Percentiles rank a stretch among this genome's conserved stretches.
phyloP scores from a whole-genome alignment of 2,329 filamentous ascomycete genomes.

The Fusarium siculi region DNA sequence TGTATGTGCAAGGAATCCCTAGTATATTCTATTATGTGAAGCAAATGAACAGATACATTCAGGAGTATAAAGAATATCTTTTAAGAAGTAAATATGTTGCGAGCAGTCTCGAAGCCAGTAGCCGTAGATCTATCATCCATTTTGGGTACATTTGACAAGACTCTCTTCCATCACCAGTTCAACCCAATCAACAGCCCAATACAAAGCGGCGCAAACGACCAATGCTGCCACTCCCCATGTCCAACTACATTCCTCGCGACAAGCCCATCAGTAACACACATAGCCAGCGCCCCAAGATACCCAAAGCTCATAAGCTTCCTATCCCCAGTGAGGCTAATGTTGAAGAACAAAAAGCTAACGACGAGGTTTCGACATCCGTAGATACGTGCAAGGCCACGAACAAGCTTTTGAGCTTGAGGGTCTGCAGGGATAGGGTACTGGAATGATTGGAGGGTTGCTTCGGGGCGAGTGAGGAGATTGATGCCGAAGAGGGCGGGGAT shows the following conservation, averaged over 20 bases:
- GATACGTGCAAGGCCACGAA: neutral
- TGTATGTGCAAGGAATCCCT: neutral
- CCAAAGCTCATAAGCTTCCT: neutral
- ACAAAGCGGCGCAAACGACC: conserved; percentile 1
- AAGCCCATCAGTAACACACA: conserved; percentile 9
- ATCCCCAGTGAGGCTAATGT: neutral
- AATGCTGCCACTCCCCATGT: conserved; percentile 13
- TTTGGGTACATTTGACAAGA: rapidly evolving
- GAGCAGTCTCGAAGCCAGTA: rapidly evolving
- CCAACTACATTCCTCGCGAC: conserved; percentile 4
- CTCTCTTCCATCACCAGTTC: neutral
- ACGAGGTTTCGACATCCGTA: conserved; percentile 18
- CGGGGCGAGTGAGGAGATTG: conserved; percentile 10
- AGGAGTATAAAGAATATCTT: rapidly evolving
- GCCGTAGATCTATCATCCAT: neutral
- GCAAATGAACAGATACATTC: rapidly evolving
- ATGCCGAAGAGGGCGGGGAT: conserved; percentile 5
- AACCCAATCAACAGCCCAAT: neutral
- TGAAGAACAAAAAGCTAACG: neutral
- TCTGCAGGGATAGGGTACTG: neutral
- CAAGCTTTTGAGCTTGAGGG: neutral
- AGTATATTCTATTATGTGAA: too few relatives aligned
- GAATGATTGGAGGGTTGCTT: neutral
- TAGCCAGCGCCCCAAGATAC: neutral
- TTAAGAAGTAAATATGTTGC: rapidly evolving